Base-by-base conservation (phyloP, 2,329 filamentous ascomycete genomes). In the Nakataea oryzae region DNA sequence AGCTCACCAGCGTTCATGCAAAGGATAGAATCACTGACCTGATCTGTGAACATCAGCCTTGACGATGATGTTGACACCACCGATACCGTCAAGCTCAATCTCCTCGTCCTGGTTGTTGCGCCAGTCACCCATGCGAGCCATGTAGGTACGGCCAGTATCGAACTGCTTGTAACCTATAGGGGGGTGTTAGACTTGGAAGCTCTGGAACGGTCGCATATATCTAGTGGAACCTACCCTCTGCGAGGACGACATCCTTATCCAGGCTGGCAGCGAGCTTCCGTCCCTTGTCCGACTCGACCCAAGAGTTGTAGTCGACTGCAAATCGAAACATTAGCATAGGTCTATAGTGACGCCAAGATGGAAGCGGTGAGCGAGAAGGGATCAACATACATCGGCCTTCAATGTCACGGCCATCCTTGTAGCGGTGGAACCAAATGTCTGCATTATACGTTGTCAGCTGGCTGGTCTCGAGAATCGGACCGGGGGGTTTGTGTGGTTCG, bases 401-500 rank as follows among this genome's bases (percentile, higher is more conserved):
- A 68, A 97, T 93, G 72, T 99, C 93, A 60, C 81, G 81, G 29
- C 86, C 85, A 67, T 93, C 84, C 66, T 86, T 79, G 69, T 96
- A 96, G 59, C 93, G 85, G 73, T 97, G 93, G 76, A 97, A 97
- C 93, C 93, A 97, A 68, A 99, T 87, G 73, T 97, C 93, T 96
- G 71, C 58, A 41, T 28, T 24, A 14, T 29, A 12, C 26, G 26
- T 56, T 26, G 54, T 56, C 28, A 56, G 54, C 26, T 6, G 24
- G 6, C 13, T 27, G 34, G 12, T 26, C 30, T 11, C 6, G 3
- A 29, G 9, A 41, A 32, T 21, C 9, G 26, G 21, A 50, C 6
- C 41, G 41, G 41, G 17, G 41, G 7, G 24, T 50, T 8, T 50
- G 8, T 30, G 9, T 8, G 8, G 6, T 60, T 57, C 90, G 71